Base-by-base conservation (phyloP, 345 rosid genomes). In the Salix udensis region DNA sequence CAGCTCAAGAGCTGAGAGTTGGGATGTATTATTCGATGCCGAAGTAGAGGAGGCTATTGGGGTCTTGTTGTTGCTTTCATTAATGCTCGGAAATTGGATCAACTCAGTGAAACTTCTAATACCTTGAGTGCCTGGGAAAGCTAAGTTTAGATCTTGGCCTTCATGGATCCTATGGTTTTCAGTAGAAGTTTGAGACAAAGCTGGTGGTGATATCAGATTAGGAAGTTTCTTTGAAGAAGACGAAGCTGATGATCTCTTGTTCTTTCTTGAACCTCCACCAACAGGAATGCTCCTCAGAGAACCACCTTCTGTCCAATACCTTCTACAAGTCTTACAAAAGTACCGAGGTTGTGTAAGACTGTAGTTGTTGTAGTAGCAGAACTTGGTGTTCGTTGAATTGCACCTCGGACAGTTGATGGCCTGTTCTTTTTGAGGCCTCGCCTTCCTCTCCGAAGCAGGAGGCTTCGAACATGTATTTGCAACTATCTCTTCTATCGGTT, bases 301-400 rank as follows among this genome's bases (percentile, higher is more conserved):
- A 12, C 99, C 99, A 9, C 99, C 99, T 80, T 93, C 97, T 36
- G 99, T 96, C 99, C 99, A 96, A 70, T 96, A 96, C 88, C 99
- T 92, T 86, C 94, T 85, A 79, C 99, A 96, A 72, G 95, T 88
- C 91, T 96, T 96, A 84, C 99, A 96, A 67, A 92, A 91, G 87
- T 91, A 96, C 77, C 99, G 89, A 24, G 99, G 99, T 42, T 96
- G 99, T 19, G 98, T 90, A 82, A 96, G 91, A 72, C 99, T 96
- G 87, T 96, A 96, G 81, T 96, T 96, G 91, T 96, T 96, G 86
- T 96, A 96, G 82, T 96, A 96, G 80, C 99, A 96, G 84, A 96
- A 96, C 80, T 96, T 96, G 73, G 99, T 96, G 90, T 93, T 92
- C 30, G 86, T 86, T 60, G 99, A 96, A 84, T 91, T 93, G 88